phyloP scores from a whole-genome alignment of 176 grass and related monocot genomes.

The Ensete glaucum region DNA sequence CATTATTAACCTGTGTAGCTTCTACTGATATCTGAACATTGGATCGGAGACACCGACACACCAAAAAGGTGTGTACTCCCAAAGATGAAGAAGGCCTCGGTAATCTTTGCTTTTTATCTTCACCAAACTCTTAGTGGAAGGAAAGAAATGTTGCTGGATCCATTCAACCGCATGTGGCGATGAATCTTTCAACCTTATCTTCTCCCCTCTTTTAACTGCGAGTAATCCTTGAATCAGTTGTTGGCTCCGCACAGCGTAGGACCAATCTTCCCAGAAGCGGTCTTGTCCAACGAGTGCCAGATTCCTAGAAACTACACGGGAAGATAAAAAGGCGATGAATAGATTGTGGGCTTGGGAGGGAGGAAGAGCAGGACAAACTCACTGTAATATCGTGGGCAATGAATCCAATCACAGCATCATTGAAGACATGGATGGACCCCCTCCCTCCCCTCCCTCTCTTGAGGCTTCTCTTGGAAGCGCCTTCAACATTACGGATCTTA shows the following conservation, averaged over 20 bases:
- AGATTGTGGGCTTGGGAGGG: background rate
- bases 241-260: background rate
- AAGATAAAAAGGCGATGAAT: background rate
- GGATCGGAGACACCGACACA: no score
- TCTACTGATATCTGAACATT: no score
- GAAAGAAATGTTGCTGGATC: background rate
- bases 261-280: no score
- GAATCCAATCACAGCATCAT: background rate
- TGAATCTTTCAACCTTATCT: background rate
- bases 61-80: no score
- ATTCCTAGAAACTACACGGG: slow-evolving; percentile 1
- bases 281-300: background rate
- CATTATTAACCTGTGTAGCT: no score
- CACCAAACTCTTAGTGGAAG: background rate
- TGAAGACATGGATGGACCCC: background rate
- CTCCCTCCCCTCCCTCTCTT: no score
- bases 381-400: background rate
- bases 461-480: slow-evolving; percentile 6
- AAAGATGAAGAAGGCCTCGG: no score
- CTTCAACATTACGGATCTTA: slow-evolving; percentile 4
- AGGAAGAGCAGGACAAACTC: slow-evolving; percentile 9
- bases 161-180: background rate
- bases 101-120: background rate
- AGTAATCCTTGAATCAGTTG: background rate
- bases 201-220: no score